Evolutionary conservation across 495 filamentous ascomycete genomes (phyloP), one percentile per base, ranked within the genome.

Genomic region (Aspergillus olivimuriae): DNA sequence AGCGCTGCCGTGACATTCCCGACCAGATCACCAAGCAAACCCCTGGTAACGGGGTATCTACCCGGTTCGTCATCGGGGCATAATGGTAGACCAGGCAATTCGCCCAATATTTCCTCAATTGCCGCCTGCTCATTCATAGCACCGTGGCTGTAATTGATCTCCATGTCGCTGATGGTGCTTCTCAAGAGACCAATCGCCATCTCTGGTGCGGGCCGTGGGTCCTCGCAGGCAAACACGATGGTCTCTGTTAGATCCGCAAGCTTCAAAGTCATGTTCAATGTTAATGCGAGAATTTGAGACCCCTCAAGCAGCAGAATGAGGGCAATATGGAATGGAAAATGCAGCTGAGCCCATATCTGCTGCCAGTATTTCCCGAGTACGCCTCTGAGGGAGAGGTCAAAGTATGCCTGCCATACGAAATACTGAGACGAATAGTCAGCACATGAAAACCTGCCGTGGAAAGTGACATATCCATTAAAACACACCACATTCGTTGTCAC

Each of bases 341-440:
- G 84, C 1, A 82, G 58, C 46, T 80, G 68, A 3, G 76, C 69
- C 84, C 83, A 86, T 16, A 77, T 57, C 47, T 81, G 76, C 46
- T 82, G 78, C 18, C 62, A 68, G 44, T 81, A 63, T 23, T 70
- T 77, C 22, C 77, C 76, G 43, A 66, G 53, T 31, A 39, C 43
- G n/a, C 43, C 43, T 33, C 56, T 52, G 32, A 64, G 61, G 14
- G 61, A 58, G n/a, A 68, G 70, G 57, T 87, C 83, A 45, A 82
- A 86, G 61, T 89, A 87, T 41, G 81, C 70, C 65, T 84, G 81
- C 69, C 77, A 87, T 22, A 83, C 56, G 44, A 87, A 69, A 59
- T 85, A 86, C 76, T 79, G 14, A 37, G 21, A 4, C 10, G 17
- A 18, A 4, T 1, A 21, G 2, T 37, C 17, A 37, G 34, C 18